These are phyloP conservation scores for Coemansia sp. DNA, from an alignment of 192 early-diverging fungal species.

Conservation along the genomic window DNA sequence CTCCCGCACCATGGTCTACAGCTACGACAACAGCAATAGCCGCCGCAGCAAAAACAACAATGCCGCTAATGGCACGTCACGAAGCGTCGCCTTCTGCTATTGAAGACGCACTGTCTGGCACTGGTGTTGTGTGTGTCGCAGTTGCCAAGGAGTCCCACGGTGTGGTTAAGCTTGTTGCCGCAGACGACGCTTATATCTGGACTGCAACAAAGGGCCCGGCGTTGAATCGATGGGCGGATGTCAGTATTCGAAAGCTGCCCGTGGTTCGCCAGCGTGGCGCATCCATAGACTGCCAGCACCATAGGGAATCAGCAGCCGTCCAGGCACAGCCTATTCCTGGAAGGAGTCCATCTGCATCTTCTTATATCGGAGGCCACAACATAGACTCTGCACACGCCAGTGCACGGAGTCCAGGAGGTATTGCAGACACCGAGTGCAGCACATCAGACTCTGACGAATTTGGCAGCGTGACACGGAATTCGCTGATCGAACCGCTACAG, in stretches of 20 bases:
- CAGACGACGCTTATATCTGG: slow-evolving; percentile 87
- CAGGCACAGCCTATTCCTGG: slow-evolving; percentile 1
- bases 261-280: not conserved
- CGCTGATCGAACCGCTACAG: slow-evolving; percentile 23
- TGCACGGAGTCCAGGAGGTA: not conserved
- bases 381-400: not conserved
- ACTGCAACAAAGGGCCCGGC: slow-evolving; percentile 83
- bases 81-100: not conserved
- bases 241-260: slow-evolving; percentile 19
- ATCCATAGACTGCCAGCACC: not conserved
- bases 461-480: slow-evolving; percentile 15
- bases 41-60: not conserved
- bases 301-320: not conserved
- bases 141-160: slow-evolving; percentile 84
- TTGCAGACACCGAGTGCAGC: not conserved
- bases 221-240: slow-evolving; percentile 79
- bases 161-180: slow-evolving; percentile 82
- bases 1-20: slow-evolving; percentile 4
- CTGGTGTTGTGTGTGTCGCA: slow-evolving; percentile 65
- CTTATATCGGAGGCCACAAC: too few species aligned
- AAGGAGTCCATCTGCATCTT: not conserved
- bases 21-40: not conserved
- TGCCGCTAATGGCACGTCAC: not conserved
- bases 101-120: slow-evolving; percentile 17
- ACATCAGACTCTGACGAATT: slow-evolving; percentile 4